phyloP scores from a whole-genome alignment of 805 yeast species.

The Myxozyma melibiosi region DNA sequence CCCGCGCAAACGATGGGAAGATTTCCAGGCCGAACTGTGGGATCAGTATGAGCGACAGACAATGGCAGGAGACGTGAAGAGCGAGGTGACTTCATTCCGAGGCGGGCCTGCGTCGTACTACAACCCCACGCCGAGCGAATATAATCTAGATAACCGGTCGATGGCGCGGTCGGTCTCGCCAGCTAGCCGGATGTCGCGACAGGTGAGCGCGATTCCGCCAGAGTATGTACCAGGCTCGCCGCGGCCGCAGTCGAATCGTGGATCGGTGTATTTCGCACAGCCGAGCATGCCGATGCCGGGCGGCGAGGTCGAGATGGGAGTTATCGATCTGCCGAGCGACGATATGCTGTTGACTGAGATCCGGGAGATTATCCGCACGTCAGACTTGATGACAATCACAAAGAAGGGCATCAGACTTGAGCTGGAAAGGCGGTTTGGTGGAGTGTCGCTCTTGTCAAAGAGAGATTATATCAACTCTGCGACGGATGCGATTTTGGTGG shows the following conservation, averaged over 20 bases:
- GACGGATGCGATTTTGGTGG: conserved; percentile 46
- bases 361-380: conserved; percentile 43
- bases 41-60: conserved; percentile 34
- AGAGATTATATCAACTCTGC: conserved; percentile 46
- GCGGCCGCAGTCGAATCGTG: neutral
- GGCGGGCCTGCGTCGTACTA: conserved; percentile 16
- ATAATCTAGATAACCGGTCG: neutral
- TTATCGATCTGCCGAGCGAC: conserved; percentile 42
- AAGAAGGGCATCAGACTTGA: conserved; percentile 44
- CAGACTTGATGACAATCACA: conserved; percentile 46
- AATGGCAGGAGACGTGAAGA: conserved; percentile 13
- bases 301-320: conserved; percentile 36
- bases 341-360: conserved; percentile 44
- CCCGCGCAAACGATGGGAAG: conserved; percentile 60
- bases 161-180: conserved; percentile 13
- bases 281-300: conserved; percentile 12
- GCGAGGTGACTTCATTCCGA: conserved; percentile 13
- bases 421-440: conserved; percentile 43
- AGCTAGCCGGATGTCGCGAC: conserved; percentile 1
- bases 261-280: conserved; percentile 11
- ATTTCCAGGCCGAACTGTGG: conserved; percentile 56
- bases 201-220: neutral
- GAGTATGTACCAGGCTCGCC: neutral
- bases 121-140: conserved; percentile 13
- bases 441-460: conserved; percentile 40